These are phyloP conservation scores for Pseudopyrenochaeta lycopersici DNA, from an alignment of 2,329 filamentous ascomycete species.

Conservation along the genomic window DNA sequence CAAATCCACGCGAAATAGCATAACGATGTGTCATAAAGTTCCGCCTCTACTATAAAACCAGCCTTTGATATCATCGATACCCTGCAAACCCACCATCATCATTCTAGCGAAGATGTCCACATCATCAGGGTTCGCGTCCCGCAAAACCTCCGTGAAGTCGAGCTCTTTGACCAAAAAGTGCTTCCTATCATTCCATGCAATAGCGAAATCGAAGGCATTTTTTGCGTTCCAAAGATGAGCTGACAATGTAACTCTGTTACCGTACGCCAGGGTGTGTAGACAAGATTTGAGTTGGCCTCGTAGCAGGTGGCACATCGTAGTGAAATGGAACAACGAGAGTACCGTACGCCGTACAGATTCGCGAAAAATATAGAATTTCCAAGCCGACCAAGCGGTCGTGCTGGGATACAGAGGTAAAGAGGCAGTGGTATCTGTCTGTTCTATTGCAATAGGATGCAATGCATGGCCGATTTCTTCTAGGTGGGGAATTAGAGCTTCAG, in stretches of 20 bases:
- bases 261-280: constrained; percentile 5
- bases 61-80: constrained; percentile 40
- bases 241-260: constrained; percentile 32
- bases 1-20: too few relatives aligned
- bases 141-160: constrained; percentile 36
- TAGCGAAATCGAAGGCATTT: constrained; percentile 41
- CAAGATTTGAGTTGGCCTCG: constrained; percentile 25
- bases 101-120: constrained; percentile 41
- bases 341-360: constrained; percentile 65
- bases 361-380: constrained; percentile 62
- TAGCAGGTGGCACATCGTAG: constrained; percentile 32
- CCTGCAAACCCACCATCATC: constrained; percentile 35
- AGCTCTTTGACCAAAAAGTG: constrained; percentile 40
- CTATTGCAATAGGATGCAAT: constrained; percentile 11
- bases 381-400: constrained; percentile 51
- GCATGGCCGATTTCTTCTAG: constrained; percentile 21
- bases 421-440: constrained; percentile 22
- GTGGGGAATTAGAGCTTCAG: constrained; percentile 23
- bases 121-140: constrained; percentile 32
- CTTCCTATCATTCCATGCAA: constrained; percentile 41
- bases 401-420: constrained; percentile 52
- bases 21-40: constrained; percentile 11
- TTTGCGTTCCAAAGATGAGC: constrained; percentile 41
- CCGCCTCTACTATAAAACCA: constrained; percentile 39
- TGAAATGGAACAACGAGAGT: constrained; percentile 59